phyloP scores from a whole-genome alignment of 768 basidiomycete genomes.

The Albatrellus ellisii region DNA sequence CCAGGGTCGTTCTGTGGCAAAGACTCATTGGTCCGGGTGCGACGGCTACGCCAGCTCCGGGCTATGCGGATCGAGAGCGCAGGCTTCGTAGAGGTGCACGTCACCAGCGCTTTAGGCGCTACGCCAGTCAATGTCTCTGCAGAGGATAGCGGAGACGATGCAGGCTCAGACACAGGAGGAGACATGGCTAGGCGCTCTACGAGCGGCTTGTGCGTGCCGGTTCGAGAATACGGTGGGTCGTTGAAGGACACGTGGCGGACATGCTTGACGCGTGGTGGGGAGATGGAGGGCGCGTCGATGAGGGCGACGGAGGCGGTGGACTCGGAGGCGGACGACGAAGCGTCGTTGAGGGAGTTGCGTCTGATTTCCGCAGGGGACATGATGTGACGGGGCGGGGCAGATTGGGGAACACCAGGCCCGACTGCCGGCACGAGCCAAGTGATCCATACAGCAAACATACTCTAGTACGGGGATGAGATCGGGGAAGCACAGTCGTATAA shows the following conservation, averaged over 20 bases:
- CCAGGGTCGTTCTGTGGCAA: too few relatives aligned
- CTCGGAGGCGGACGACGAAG: slow-evolving; percentile 8
- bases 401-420: not conserved
- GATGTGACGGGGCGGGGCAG: not conserved
- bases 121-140: too few relatives aligned
- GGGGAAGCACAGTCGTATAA: not conserved
- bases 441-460: slow-evolving; percentile 4
- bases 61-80: too few relatives aligned
- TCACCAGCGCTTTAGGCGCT: too few relatives aligned
- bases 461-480: not conserved
- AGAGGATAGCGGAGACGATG: too few relatives aligned
- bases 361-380: not conserved
- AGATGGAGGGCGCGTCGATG: not conserved
- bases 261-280: too few relatives aligned
- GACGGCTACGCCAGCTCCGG: too few relatives aligned
- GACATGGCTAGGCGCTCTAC: too few relatives aligned
- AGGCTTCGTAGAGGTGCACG: too few relatives aligned
- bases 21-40: too few relatives aligned
- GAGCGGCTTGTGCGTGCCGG: not conserved
- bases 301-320: slow-evolving; percentile 4
- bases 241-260: slow-evolving; percentile 11
- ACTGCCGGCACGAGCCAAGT: slow-evolving; percentile 11
- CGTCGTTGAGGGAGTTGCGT: not conserved
- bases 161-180: too few relatives aligned
- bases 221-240: too few relatives aligned